These are phyloP conservation scores for Aspergillus clavatus DNA, from an alignment of 2,329 filamentous ascomycete species.

Conservation along the genomic window DNA sequence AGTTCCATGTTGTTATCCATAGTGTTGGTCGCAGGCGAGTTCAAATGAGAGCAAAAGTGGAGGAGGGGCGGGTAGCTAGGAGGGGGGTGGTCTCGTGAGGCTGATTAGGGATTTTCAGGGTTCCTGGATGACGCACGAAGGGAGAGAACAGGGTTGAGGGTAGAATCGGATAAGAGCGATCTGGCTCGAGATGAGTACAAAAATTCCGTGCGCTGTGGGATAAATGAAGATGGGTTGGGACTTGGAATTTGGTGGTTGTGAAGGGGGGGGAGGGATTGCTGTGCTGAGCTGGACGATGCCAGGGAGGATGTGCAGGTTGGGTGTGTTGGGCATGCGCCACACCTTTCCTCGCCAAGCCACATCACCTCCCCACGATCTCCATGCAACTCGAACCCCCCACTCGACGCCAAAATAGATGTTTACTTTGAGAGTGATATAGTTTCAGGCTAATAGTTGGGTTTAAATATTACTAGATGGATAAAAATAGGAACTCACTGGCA, in stretches of 20 bases:
- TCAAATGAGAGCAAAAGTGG: slow-evolving; percentile 18
- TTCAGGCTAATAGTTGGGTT: too few species aligned
- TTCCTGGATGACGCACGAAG: slow-evolving; percentile 4
- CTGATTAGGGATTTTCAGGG: slow-evolving; percentile 12
- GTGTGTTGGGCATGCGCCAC: slow-evolving; percentile 16
- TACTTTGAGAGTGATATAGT: neutral
- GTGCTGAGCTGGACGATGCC: slow-evolving; percentile 3
- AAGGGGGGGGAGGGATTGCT: slow-evolving; percentile 12
- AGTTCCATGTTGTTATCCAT: slow-evolving; percentile 99
- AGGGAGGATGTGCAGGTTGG: slow-evolving; percentile 12
- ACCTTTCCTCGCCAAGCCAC: slow-evolving; percentile 11
- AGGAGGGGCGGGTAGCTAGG: slow-evolving; percentile 20
- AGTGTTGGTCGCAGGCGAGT: slow-evolving; percentile 12
- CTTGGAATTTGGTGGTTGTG: slow-evolving; percentile 3
- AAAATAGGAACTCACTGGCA: neutral
- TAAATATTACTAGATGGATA: too few species aligned
- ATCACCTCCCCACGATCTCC: neutral
- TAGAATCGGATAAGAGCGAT: neutral
- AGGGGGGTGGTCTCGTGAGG: slow-evolving; percentile 35
- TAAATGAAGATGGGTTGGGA: slow-evolving; percentile 1
- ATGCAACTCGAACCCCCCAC: neutral
- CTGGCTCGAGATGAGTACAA: neutral
- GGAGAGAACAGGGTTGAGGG: neutral
- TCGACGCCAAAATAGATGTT: neutral
- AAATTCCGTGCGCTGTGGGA: neutral